Evolutionary conservation across 257 asterid genomes (phyloP), one percentile per base, ranked within the genome.

Genomic region (Gardenia jasminoides): DNA sequence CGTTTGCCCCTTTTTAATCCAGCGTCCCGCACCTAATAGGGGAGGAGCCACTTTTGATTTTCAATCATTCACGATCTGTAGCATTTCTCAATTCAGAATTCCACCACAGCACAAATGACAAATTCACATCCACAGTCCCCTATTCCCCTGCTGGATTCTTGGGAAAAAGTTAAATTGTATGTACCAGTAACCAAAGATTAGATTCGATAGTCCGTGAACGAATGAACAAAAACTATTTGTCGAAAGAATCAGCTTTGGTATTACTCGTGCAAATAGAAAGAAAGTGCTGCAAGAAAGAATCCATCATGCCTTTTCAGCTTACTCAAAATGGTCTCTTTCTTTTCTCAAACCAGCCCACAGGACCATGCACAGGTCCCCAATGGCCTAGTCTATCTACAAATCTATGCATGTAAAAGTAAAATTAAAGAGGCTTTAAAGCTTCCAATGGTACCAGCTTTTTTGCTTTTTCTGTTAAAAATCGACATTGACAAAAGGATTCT

Each of bases 121-220:
- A 36, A 36, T 36, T 36, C 41, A 36, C 41, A 2, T 36, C 41
- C 41, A 36, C 41, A 36, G 4, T 36, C 41, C 41, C 41, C 41
- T 1, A 2, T 36, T 36, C 41, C 41, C 64, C 0, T 10, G 26
- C 26, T 19, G 22, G 24, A 56, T 56, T 56, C 26, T 22, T 36
- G 64, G 26, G 10, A 20, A 56, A 22, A 19, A 56, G 64, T 56
- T 56, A 17, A 19, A 20, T 19, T 56, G 64, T 56, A 26, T 61
- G 12, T 1, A 59, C 9, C 31, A 8, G 13, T 10, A 10, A 9
- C 15, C 2, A 1, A 22, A 24, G 67, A 3, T 67, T 43, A 54
- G 80, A 72, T 75, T 69, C 79, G 28, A 59, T 43, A 58, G 79
- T 61, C 79, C 61, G 79, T 75, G 71, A 75, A 75, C 16, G 39